Percentiles rank a stretch among this genome's conserved stretches.
phyloP scores from a whole-genome alignment of 1,284 basidiomycete species.

The Apiotrichum akiyoshidainum region DNA sequence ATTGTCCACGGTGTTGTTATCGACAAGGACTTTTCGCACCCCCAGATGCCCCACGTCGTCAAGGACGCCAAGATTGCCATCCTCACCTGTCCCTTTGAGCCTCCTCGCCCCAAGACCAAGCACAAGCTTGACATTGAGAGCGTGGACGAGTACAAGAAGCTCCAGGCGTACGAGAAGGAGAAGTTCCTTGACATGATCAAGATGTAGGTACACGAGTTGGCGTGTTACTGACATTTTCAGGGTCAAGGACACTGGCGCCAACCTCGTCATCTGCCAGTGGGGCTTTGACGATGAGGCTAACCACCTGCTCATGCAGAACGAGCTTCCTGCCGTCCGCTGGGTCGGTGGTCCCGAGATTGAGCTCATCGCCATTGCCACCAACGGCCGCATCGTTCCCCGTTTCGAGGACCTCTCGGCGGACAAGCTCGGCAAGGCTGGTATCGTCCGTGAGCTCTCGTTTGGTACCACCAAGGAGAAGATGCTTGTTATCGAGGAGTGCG shows the following conservation, averaged over 20 bases:
- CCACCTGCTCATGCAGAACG: constrained; percentile 95
- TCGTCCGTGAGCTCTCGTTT: constrained; percentile 91
- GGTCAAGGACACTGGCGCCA: constrained; percentile 97
- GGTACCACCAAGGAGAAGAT: constrained; percentile 98
- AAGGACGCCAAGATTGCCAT: constrained; percentile 91
- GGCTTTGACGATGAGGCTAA: constrained; percentile 99
- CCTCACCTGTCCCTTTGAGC: constrained; percentile 97
- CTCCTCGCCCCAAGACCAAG: constrained; percentile 98
- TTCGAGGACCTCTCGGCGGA: constrained; percentile 90
- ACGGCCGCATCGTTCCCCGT: constrained; percentile 94
- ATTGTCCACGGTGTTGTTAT: constrained; percentile 82
- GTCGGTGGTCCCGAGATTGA: constrained; percentile 99
- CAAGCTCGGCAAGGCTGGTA: constrained; percentile 88
- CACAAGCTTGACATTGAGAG: constrained; percentile 97
- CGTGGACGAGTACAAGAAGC: constrained; percentile 96
- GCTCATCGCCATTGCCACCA: constrained; percentile 97
- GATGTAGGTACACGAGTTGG: constrained; percentile 39
- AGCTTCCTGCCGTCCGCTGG: constrained; percentile 97
- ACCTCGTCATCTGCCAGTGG: constrained; percentile 99
- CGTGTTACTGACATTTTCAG: constrained; percentile 37
- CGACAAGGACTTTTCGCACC: constrained; percentile 99
- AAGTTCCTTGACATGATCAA: constrained; percentile 98
- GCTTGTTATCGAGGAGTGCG: constrained; percentile 98
- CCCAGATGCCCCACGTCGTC: constrained; percentile 90
- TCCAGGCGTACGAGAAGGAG: constrained; percentile 90